Evolutionary conservation across 1,284 basidiomycete genomes (phyloP).

Genomic region (Vanrija humicola): DNA sequence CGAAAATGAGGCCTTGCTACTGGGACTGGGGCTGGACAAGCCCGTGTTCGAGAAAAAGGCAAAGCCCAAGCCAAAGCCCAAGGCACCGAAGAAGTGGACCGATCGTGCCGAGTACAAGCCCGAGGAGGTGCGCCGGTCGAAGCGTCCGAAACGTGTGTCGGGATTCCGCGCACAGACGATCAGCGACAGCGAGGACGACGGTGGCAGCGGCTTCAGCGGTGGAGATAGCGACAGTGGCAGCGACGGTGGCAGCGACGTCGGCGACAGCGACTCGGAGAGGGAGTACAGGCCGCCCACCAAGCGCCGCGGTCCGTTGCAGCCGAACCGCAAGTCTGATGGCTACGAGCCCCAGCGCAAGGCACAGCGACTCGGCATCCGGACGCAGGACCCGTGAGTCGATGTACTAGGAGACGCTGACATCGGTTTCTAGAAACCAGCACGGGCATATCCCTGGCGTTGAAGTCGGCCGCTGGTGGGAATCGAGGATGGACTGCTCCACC

Average conservation of each 20-base stretch:
- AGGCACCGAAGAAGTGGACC: background rate
- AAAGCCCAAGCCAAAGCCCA: constrained; percentile 6
- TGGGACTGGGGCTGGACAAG: constrained; percentile 27
- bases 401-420: background rate
- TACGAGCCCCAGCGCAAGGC: constrained; percentile 20
- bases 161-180: no score
- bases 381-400: constrained; percentile 33
- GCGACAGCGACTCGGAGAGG: background rate
- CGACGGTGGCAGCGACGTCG: background rate
- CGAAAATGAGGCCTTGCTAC: constrained; percentile 34
- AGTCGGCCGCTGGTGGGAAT: constrained; percentile 39
- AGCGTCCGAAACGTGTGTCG: background rate
- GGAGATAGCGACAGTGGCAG: background rate
- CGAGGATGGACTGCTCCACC: constrained; percentile 38
- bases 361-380: constrained; percentile 27
- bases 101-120: background rate
- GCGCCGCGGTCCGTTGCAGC: background rate
- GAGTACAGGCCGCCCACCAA: constrained; percentile 1
- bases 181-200: background rate
- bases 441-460: constrained; percentile 38
- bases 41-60: constrained; percentile 5
- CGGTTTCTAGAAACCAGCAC: constrained; percentile 22
- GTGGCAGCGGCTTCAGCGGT: background rate
- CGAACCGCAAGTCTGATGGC: background rate
- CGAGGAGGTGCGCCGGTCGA: background rate